Percentiles rank a stretch among this genome's conserved stretches.
Evolutionary conservation across 208 protist genomes (phyloP).

Genomic region (Acanthamoeba triangularis): DNA sequence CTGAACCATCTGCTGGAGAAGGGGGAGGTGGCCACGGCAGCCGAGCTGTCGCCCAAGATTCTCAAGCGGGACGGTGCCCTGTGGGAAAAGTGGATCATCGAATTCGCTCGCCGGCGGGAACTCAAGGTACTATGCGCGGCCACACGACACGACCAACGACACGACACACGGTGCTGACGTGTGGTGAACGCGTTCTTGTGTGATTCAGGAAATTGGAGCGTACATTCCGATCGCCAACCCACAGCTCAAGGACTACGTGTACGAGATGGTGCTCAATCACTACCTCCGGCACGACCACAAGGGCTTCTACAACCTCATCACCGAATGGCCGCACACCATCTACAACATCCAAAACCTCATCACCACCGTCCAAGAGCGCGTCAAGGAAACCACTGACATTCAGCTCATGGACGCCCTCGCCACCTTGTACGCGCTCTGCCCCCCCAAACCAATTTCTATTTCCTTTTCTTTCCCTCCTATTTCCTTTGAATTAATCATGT

Average conservation of each 20-base stretch:
- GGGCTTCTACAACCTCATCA: constrained; percentile 62
- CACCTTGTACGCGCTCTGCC: constrained; percentile 69
- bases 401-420: constrained; percentile 86
- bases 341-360: constrained; percentile 89
- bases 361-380: constrained; percentile 70
- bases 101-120: constrained; percentile 84
- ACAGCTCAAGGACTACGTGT: constrained; percentile 79
- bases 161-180: neutral
- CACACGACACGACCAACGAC: too few species aligned
- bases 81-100: constrained; percentile 91
- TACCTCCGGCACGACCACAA: constrained; percentile 35
- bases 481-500: neutral
- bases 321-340: constrained; percentile 86
- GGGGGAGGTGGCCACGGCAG: constrained; percentile 84
- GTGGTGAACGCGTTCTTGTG: too few species aligned
- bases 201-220: constrained; percentile 83
- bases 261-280: constrained; percentile 87
- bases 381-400: constrained; percentile 61
- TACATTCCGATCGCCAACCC: constrained; percentile 89
- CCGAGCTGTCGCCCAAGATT: constrained; percentile 85
- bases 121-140: constrained; percentile 71
- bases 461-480: neutral
- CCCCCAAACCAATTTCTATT: neutral
- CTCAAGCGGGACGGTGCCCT: constrained; percentile 78
- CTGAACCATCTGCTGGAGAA: constrained; percentile 81